Evolutionary conservation across 345 rosid genomes (phyloP), one percentile per base, ranked within the genome.

Genomic region (Nephelium lappaceum): DNA sequence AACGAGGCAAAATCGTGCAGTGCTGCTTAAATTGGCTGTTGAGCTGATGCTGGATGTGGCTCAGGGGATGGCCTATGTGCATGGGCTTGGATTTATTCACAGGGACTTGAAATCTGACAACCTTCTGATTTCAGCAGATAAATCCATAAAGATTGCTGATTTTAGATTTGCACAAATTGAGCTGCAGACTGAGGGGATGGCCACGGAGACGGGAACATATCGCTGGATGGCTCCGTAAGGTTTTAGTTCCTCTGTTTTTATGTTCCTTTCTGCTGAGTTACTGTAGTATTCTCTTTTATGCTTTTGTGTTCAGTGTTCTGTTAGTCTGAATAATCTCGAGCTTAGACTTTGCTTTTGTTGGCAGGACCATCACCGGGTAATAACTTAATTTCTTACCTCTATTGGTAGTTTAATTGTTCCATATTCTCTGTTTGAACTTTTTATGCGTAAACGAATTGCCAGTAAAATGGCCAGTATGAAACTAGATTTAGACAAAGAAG

Each of bases 191-290:
- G 90, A 85, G 78, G 90, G 87, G 27, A 87, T 87, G 90, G 83
- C 90, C 27, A 87, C 90, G 66, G 90, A 87, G n/a, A n/a, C n/a
- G n/a, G n/a, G n/a, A n/a, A n/a, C n/a, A n/a, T n/a, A n/a, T n/a
- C n/a, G n/a, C n/a, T 87, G 90, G 90, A 87, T 87, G 90, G 90
- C 90, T 53, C 90, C 90, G 88, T 85, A 85, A 85, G 88, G 83
- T 61, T 73, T 63, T 67, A 15, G 19, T 62, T 41, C 58, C 47
- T 68, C 47, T 51, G 18, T 62, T 7, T 77, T 73, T 25, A 41
- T n/a, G 45, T 75, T 78, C 47, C 64, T 47, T 69, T 67, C 24
- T 8, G 61, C 47, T 67, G 49, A 67, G 14, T 43, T 83, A 23
- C 58, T n/a, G 39, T 21, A 61, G 51, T 39, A 5, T 62, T 25